phyloP scores from a whole-genome alignment of 1,139 yeast species.

The Magnusiomyces tetraspermus region DNA sequence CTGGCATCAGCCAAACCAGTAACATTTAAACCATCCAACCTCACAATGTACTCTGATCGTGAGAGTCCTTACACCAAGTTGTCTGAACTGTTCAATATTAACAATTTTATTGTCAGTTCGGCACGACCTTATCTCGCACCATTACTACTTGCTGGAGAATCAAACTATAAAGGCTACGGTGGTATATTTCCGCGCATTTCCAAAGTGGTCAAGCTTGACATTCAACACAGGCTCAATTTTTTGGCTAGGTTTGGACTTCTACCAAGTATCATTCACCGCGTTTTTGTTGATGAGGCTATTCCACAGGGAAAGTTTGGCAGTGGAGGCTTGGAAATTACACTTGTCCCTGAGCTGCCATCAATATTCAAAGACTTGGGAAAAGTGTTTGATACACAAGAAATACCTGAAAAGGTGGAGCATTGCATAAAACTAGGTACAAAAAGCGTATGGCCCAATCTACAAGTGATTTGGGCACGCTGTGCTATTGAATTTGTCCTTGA shows the following conservation, averaged over 20 bases:
- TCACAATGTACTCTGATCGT: constrained; percentile 31
- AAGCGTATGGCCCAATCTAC: constrained; percentile 88
- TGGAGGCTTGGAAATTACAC: constrained; percentile 69
- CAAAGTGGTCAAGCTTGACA: constrained; percentile 49
- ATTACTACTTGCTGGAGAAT: constrained; percentile 59
- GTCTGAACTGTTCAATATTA: constrained; percentile 87
- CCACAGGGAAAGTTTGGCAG: constrained; percentile 34
- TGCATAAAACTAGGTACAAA: constrained; percentile 64
- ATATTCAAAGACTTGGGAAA: constrained; percentile 58
- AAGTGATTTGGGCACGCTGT: constrained; percentile 80
- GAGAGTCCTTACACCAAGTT: constrained; percentile 75
- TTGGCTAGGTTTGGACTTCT: constrained; percentile 71
- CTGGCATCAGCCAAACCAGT: constrained; percentile 28
- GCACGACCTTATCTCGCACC: constrained; percentile 95
- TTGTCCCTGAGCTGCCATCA: constrained; percentile 77
- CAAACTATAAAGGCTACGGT: constrained; percentile 52
- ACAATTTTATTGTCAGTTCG: constrained; percentile 78
- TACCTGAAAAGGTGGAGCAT: constrained; percentile 30
- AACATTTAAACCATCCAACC: constrained; percentile 39
- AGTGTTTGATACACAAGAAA: constrained; percentile 63
- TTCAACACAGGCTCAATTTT: constrained; percentile 75
- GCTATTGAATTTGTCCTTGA: constrained; percentile 85
- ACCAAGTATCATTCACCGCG: constrained; percentile 58
- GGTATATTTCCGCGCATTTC: constrained; percentile 38
- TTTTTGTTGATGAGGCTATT: constrained; percentile 79